phyloP scores from a whole-genome alignment of 371 early-diverging fungal species.

The Chytridium lagenaria region DNA sequence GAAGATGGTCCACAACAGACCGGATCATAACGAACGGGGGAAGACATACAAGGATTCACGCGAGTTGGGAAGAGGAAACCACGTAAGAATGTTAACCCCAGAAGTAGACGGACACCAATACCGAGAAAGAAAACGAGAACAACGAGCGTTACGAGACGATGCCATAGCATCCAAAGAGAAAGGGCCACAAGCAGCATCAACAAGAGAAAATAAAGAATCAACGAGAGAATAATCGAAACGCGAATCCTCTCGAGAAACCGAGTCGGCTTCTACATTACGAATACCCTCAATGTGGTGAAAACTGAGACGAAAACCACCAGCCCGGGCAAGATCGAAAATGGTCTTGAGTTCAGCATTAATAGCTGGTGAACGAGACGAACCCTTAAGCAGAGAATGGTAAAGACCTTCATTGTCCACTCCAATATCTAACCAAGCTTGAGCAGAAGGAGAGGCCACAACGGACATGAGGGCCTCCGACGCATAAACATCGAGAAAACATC shows the following conservation, averaged over 20 bases:
- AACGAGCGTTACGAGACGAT: constrained; percentile 1
- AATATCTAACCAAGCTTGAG: neutral
- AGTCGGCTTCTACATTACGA: neutral
- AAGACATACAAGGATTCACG: constrained; percentile 3
- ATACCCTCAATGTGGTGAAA: constrained; percentile 4
- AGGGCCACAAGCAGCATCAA: neutral
- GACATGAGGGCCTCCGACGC: neutral
- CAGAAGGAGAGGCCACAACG: neutral
- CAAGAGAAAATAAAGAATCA: neutral
- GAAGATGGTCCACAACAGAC: neutral
- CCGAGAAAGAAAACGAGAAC: constrained; percentile 6
- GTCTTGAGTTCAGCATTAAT: neutral
- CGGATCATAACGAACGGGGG: constrained; percentile 15
- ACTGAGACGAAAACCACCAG: neutral
- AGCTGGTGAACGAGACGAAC: neutral
- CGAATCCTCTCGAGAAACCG: neutral
- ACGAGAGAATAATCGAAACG: neutral
- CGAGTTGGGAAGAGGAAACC: neutral
- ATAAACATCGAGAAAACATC: too few relatives aligned
- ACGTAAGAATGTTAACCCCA: constrained; percentile 3
- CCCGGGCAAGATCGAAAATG: neutral
- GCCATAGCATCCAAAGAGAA: constrained; percentile 18
- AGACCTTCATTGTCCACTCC: constrained; percentile 8
- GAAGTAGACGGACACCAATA: neutral
- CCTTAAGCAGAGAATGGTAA: neutral